Evolutionary conservation across 78 protist genomes (phyloP), one percentile per base, ranked within the genome.

Genomic region (Corallochytrium limacisporum): DNA sequence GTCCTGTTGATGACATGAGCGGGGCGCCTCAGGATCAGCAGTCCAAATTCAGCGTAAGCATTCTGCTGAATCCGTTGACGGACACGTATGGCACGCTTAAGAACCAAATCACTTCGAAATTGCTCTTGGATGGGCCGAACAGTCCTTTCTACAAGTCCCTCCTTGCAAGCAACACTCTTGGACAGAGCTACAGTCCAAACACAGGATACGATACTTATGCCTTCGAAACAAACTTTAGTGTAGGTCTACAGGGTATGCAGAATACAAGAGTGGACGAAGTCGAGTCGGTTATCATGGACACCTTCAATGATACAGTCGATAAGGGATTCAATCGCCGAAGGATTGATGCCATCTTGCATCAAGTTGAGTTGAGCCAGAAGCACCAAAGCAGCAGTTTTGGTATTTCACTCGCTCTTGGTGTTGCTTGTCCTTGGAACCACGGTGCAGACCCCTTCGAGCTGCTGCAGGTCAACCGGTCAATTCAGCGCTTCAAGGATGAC

Each of bases 191-290:
- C 53, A 0, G 44, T 3, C 60, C 73, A 4, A 18, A 26, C 18
- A 39, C 74, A 26, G 86, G 86, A 20, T 59, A 15, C 49, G 1
- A 4, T 20, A 15, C 47, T 0, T 3, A 44, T 29, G 0, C 20
- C 37, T 3, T 2, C 35, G 44, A 43, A 28, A 15, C 76, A 2
- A 13, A 12, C 33, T 50, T 74, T 24, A 3, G 44, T 29, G 33
- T 62, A 15, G 81, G 81, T 1, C 51, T 81, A 10, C 62, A 57
- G 47, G 86, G 81, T 26, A 20, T 59, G n/a, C 12, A 18, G n/a
- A 9, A 1, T 16, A 59, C 26, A 10, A 36, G 22, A 3, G 37
- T 15, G 29, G 33, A 15, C 5, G 26, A 15, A 24, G 18, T 68
- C 32, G 74, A 54, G 13, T 4, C 3, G 50, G 22, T n/a, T 33